A percentile compares a stretch with the other conserved stretches of the same genome.
phyloP scores from a whole-genome alignment of 1,284 basidiomycete species.

The Tilletia horrida region DNA sequence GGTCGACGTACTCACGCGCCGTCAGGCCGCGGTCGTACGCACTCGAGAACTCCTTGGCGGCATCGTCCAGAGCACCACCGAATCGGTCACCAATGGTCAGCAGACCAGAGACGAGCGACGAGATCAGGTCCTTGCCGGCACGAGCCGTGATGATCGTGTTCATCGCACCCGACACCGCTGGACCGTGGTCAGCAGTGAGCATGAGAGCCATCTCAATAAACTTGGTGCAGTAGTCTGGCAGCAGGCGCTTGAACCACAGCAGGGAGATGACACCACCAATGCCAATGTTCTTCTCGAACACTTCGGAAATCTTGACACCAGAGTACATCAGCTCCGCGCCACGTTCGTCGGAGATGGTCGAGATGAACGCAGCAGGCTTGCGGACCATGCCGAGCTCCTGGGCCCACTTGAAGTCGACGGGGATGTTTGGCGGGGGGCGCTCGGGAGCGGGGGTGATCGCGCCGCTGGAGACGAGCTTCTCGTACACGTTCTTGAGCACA shows the following conservation, averaged over 20 bases:
- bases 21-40: slow-evolving; percentile 87
- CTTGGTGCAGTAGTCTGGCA: slow-evolving; percentile 53
- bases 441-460: slow-evolving; percentile 72
- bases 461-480: slow-evolving; percentile 72
- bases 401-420: slow-evolving; percentile 99
- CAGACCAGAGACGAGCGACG: slow-evolving; percentile 90
- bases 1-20: slow-evolving; percentile 95
- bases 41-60: slow-evolving; percentile 78
- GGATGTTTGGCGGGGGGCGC: slow-evolving; percentile 87
- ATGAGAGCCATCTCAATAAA: slow-evolving; percentile 99
- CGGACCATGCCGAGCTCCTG: slow-evolving; percentile 93
- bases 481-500: slow-evolving; percentile 79
- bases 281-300: slow-evolving; percentile 65
- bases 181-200: slow-evolving; percentile 92
- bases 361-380: slow-evolving; percentile 98
- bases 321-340: slow-evolving; percentile 97
- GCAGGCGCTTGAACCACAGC: slow-evolving; percentile 94
- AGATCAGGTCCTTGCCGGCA: slow-evolving; percentile 97
- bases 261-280: slow-evolving; percentile 93
- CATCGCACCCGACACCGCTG: slow-evolving; percentile 76
- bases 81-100: slow-evolving; percentile 97
- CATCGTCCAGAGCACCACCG: slow-evolving; percentile 98
- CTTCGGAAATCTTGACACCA: slow-evolving; percentile 97
- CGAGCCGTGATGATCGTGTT: slow-evolving; percentile 98
- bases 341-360: slow-evolving; percentile 98